Conservation (phyloP, 495 filamentous ascomycete species). For the Penicillium turbatum region DNA sequence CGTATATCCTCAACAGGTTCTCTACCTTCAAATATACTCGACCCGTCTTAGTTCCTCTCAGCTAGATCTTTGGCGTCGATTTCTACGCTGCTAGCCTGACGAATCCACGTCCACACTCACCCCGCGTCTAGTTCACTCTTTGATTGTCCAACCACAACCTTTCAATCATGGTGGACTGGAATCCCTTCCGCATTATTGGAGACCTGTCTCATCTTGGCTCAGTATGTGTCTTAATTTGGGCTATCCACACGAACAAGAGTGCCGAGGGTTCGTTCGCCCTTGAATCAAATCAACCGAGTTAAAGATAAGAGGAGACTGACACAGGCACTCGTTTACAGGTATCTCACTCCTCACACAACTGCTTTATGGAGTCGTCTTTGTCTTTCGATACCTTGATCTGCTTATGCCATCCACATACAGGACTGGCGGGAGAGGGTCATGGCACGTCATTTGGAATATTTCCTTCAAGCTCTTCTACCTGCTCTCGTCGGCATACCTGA, state of each 20-base stretch:
- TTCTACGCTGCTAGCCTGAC: constrained; percentile 3
- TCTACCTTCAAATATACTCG: neutral
- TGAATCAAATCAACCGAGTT: neutral
- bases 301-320: constrained; percentile 12
- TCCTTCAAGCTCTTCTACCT: constrained; percentile 88
- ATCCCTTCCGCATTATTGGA: constrained; percentile 74
- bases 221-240: constrained; percentile 84
- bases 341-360: constrained; percentile 92
- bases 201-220: constrained; percentile 80
- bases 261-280: constrained; percentile 64
- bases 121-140: neutral
- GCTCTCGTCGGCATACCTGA: constrained; percentile 76
- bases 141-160: neutral
- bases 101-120: neutral
- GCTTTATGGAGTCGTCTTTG: constrained; percentile 82
- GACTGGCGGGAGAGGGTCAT: constrained; percentile 1
- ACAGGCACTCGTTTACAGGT: constrained; percentile 42
- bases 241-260: constrained; percentile 82
- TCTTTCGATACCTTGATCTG: constrained; percentile 82
- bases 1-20: neutral
- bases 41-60: neutral
- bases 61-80: neutral
- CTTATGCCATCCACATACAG: constrained; percentile 42
- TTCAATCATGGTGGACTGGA: constrained; percentile 34
- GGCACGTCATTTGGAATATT: constrained; percentile 40